phyloP scores from a whole-genome alignment of 2,329 filamentous ascomycete species.

The Apiospora marii region DNA sequence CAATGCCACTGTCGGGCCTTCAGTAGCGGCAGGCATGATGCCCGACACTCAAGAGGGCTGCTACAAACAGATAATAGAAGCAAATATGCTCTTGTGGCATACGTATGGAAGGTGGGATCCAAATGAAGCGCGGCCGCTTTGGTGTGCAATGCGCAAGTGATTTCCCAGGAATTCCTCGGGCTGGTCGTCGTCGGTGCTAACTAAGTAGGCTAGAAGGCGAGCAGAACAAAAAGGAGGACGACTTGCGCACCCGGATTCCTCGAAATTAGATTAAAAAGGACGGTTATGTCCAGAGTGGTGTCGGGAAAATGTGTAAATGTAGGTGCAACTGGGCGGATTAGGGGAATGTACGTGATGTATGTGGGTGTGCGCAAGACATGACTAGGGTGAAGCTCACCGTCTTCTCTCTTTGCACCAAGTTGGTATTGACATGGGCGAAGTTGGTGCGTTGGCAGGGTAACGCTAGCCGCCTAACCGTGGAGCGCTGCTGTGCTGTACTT shows the following conservation, averaged over 20 bases:
- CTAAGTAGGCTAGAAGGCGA: neutral
- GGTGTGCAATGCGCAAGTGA: neutral
- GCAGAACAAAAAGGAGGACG: neutral
- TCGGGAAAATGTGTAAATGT: slow-evolving; percentile 10
- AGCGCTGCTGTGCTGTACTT: neutral
- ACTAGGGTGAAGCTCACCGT: slow-evolving; percentile 20
- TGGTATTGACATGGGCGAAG: neutral
- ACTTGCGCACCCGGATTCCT: slow-evolving; percentile 3
- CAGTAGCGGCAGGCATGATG: slow-evolving; percentile 45
- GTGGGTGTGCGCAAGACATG: slow-evolving; percentile 12
- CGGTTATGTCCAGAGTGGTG: neutral
- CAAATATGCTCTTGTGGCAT: neutral
- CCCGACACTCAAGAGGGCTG: slow-evolving; percentile 5
- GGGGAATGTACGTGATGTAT: slow-evolving; percentile 18
- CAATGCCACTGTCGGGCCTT: slow-evolving; percentile 70
- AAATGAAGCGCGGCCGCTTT: neutral
- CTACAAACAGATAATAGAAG: neutral
- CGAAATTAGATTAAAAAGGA: slow-evolving; percentile 3
- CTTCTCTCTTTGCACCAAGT: neutral
- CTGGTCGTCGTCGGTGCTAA: neutral
- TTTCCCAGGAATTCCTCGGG: slow-evolving; percentile 1
- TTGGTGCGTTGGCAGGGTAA: slow-evolving; percentile 7
- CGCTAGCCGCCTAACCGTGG: slow-evolving; percentile 10
- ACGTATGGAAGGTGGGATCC: neutral
- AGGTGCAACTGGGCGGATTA: neutral